Evolutionary conservation across 768 basidiomycete genomes (phyloP).

Genomic region (Pholiota conissans): DNA sequence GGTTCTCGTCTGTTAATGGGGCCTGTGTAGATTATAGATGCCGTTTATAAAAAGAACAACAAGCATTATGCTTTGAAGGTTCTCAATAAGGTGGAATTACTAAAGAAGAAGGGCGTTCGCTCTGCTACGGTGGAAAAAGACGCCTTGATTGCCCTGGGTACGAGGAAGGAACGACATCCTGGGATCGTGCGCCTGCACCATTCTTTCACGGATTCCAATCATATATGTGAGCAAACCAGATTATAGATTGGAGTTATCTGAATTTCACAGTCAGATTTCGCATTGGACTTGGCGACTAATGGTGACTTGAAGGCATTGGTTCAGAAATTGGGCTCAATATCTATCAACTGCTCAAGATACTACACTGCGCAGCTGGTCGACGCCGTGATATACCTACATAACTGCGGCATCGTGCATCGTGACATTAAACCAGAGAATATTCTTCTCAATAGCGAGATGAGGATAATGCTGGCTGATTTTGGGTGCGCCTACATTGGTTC

Average conservation of each 20-base stretch:
- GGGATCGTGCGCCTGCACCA: constrained; percentile 81
- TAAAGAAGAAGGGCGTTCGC: constrained; percentile 73
- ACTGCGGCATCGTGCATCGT: constrained; percentile 88
- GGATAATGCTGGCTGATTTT: constrained; percentile 96
- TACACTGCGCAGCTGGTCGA: constrained; percentile 92
- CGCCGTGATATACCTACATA: constrained; percentile 88
- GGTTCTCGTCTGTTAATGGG: constrained; percentile 8
- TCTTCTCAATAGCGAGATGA: constrained; percentile 81
- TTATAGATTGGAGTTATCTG: background rate
- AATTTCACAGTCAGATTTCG: constrained; percentile 57
- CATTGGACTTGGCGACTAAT: constrained; percentile 73
- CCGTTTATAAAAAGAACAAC: constrained; percentile 26
- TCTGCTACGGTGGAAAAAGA: constrained; percentile 83
- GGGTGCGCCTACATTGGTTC: constrained; percentile 83
- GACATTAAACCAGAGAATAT: constrained; percentile 89
- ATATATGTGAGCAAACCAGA: constrained; percentile 65
- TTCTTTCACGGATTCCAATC: constrained; percentile 84
- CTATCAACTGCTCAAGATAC: constrained; percentile 70
- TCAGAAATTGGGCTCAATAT: constrained; percentile 82
- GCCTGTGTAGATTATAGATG: constrained; percentile 25
- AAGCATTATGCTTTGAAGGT: constrained; percentile 42
- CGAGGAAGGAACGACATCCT: constrained; percentile 54
- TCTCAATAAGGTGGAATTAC: constrained; percentile 81
- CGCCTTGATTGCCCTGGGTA: constrained; percentile 70
- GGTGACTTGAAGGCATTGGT: constrained; percentile 78